Evolutionary conservation across 129 eudicot species (phyloP).

Genomic region (Tagetes patula): DNA sequence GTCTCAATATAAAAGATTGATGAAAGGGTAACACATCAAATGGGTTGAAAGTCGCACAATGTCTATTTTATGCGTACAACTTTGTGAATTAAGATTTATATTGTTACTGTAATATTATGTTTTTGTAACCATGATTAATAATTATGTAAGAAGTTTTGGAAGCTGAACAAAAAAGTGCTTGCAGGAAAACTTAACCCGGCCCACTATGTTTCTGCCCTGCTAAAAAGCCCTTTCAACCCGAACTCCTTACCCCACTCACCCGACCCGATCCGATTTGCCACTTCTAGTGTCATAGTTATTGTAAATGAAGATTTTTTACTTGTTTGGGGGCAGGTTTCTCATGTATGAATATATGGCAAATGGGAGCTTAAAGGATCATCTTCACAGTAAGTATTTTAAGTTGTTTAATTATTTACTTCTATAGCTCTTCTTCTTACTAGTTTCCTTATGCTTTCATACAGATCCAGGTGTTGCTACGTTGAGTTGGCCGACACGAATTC

Average conservation of each 20-base stretch:
- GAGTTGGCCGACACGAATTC: slow-evolving; percentile 85
- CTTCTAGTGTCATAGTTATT: not conserved
- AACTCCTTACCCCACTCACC: not conserved
- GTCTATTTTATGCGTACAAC: not conserved
- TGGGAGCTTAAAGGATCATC: slow-evolving; percentile 97
- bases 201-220: not conserved
- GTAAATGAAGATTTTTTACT: slow-evolving; percentile 13
- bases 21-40: not conserved
- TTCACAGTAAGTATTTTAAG: slow-evolving; percentile 60
- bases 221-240: not conserved
- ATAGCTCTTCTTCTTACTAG: not conserved
- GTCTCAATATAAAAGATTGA: not conserved
- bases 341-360: slow-evolving; percentile 86
- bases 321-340: slow-evolving; percentile 67
- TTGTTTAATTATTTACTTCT: not conserved
- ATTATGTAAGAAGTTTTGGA: not conserved
- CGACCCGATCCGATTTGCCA: slow-evolving; percentile 4
- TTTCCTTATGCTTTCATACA: slow-evolving; percentile 36
- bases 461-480: slow-evolving; percentile 66
- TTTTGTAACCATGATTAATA: not conserved
- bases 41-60: not conserved
- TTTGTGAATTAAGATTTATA: not conserved
- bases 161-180: not conserved
- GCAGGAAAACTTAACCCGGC: not conserved
- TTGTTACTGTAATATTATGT: not conserved